phyloP scores from a whole-genome alignment of 768 basidiomycete genomes.

The Leccinellum luteum region DNA sequence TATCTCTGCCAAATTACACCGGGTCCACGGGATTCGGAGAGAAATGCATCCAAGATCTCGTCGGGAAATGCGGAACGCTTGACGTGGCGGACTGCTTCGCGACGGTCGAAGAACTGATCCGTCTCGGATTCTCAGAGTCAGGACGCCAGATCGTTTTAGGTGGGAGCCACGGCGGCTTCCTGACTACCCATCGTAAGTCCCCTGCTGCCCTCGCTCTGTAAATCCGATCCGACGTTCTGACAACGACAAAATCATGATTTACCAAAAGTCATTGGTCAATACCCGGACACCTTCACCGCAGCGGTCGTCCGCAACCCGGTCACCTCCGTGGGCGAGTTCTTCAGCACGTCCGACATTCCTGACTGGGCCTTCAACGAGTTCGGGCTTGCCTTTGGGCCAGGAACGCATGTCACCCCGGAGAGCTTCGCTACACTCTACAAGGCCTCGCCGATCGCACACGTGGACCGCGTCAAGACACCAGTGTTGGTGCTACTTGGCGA shows the following conservation, averaged over 20 bases:
- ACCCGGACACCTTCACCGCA: conserved; percentile 59
- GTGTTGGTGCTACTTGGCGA: conserved; percentile 63
- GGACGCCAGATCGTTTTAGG: conserved; percentile 58
- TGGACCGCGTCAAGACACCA: conserved; percentile 49
- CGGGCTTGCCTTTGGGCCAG: conserved; percentile 33
- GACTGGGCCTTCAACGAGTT: conserved; percentile 59
- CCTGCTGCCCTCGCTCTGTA: not conserved
- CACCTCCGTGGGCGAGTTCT: conserved; percentile 54
- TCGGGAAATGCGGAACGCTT: conserved; percentile 59
- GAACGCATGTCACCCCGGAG: conserved; percentile 42
- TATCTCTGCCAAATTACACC: conserved; percentile 64
- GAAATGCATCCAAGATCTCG: conserved; percentile 48
- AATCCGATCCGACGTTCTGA: not conserved
- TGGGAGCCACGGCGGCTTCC: conserved; percentile 72
- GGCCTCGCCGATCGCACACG: conserved; percentile 56
- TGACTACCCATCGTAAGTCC: conserved; percentile 41
- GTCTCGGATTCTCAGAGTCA: conserved; percentile 45
- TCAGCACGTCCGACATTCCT: conserved; percentile 55
- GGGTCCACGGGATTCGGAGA: conserved; percentile 70
- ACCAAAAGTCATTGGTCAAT: conserved; percentile 51
- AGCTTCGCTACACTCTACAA: conserved; percentile 42
- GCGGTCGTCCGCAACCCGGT: conserved; percentile 70
- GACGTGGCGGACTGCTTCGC: conserved; percentile 67
- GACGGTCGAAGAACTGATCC: conserved; percentile 48
- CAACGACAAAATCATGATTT: not conserved